phyloP scores from a whole-genome alignment of 306 rosid species.

The Neltuma alba region DNA sequence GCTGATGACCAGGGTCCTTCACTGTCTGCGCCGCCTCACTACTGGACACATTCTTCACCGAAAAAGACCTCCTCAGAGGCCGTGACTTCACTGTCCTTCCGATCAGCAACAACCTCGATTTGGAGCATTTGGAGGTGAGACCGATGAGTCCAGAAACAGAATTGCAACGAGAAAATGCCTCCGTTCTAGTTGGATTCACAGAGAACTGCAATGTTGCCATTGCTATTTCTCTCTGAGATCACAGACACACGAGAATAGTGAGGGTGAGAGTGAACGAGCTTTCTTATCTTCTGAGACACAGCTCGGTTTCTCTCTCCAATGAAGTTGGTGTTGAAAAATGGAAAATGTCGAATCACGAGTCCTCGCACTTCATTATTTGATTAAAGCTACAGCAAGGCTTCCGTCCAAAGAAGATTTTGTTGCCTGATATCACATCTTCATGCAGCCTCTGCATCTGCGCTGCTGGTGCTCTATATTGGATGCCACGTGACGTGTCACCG shows the following conservation, averaged over 20 bases:
- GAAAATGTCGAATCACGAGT: slow-evolving; percentile 44
- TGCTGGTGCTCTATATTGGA: neutral
- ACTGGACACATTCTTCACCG: slow-evolving; percentile 55
- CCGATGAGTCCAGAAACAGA: slow-evolving; percentile 48
- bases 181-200: slow-evolving; percentile 37
- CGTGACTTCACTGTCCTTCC: slow-evolving; percentile 42
- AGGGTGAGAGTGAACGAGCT: neutral
- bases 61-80: slow-evolving; percentile 37
- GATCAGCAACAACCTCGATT: slow-evolving; percentile 50
- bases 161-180: slow-evolving; percentile 44
- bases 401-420: neutral
- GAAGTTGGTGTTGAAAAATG: slow-evolving; percentile 11
- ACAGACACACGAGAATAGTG: slow-evolving; percentile 5
- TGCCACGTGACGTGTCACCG: slow-evolving; percentile 19
- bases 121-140: slow-evolving; percentile 38
- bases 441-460: neutral
- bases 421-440: neutral
- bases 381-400: neutral
- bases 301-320: slow-evolving; percentile 10
- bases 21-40: slow-evolving; percentile 51
- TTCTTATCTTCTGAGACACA: slow-evolving; percentile 33
- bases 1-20: slow-evolving; percentile 49
- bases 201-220: slow-evolving; percentile 79
- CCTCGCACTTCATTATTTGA: slow-evolving; percentile 1
- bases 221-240: slow-evolving; percentile 32